Evolutionary conservation across 1,284 basidiomycete species (phyloP), one percentile per base, ranked within the genome.

Genomic region (Cerrena zonata): DNA sequence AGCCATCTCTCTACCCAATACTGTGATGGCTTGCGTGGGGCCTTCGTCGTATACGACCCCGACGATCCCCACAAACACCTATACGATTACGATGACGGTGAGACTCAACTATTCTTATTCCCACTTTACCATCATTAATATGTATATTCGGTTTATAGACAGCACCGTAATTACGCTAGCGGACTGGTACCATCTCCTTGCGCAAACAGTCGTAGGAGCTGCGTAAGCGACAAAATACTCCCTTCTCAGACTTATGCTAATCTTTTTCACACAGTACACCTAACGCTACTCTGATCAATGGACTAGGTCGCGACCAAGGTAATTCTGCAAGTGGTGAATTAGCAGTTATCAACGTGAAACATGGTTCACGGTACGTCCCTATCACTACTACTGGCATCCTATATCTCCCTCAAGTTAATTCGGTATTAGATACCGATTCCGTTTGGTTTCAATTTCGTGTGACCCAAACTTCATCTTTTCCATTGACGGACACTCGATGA

Each of bases 251-350:
- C 4, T 39, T 15, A 15, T 45, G 23, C 23, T 34, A 18, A 36
- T 22, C 4, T 18, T 30, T 22, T 36, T 42, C 19, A 11, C 19
- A 13, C 40, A 42, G 40, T 11, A 42, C 23, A 21, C 34, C 48
- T 13, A 45, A 58, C 44, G 48, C 73, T 0, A 78, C 75, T 1
- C 60, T 82, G 5, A 76, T 84, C 58, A 83, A 83, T 49, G 74
- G 75, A 2, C 60, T 64, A 26, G 75, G 76, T 5, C 62, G 67
- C 3, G 65, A 53, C 37, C 4, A 24, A 2, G 59, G 57, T 1
- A 22, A 10, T 4, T 45, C 62, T 13, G 48, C 54, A 2, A 55
- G 58, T 10, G n/a, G 56, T 10, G 47, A 58, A 1, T 55, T 71
- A 19, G 57, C 69, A 2, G 64, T 71, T 3, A 59, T 72, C 44